These are phyloP conservation scores for Candida coleopterorum DNA, from an alignment of 805 yeast species.

Conservation along the genomic window DNA sequence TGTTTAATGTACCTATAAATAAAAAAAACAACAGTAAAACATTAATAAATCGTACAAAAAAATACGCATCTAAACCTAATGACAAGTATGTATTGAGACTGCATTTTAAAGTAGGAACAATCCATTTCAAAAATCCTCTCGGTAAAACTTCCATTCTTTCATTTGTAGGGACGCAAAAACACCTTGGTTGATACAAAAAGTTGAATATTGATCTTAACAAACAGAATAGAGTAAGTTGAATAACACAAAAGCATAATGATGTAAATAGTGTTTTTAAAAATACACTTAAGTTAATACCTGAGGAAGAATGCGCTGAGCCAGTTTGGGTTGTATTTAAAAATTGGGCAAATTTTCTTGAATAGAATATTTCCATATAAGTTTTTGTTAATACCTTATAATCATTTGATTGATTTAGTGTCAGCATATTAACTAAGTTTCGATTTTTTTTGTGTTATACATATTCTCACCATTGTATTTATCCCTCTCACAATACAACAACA, in stretches of 20 bases:
- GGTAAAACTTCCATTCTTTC: constrained; percentile 35
- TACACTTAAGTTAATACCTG: constrained; percentile 54
- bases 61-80: constrained; percentile 71
- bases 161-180: constrained; percentile 37
- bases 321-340: constrained; percentile 51
- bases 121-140: constrained; percentile 53
- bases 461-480: too few species aligned
- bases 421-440: constrained; percentile 10
- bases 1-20: constrained; percentile 47
- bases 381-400: constrained; percentile 24
- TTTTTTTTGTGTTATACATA: too few species aligned
- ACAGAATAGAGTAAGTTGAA: constrained; percentile 46
- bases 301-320: constrained; percentile 53
- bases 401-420: constrained; percentile 15
- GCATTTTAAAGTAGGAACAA: constrained; percentile 36
- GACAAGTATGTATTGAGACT: constrained; percentile 42
- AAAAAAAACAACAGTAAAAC: constrained; percentile 48
- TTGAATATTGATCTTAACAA: constrained; percentile 29
- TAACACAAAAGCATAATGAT: constrained; percentile 47
- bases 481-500: too few species aligned
- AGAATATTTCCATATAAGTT: constrained; percentile 25
- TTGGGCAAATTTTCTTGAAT: constrained; percentile 24
- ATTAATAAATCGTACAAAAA: constrained; percentile 58
- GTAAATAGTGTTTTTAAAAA: constrained; percentile 53
- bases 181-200: constrained; percentile 52